Evolutionary conservation across 2,329 filamentous ascomycete species (phyloP), one percentile per base, ranked within the genome.

Genomic region (Samsoniella hepiali): DNA sequence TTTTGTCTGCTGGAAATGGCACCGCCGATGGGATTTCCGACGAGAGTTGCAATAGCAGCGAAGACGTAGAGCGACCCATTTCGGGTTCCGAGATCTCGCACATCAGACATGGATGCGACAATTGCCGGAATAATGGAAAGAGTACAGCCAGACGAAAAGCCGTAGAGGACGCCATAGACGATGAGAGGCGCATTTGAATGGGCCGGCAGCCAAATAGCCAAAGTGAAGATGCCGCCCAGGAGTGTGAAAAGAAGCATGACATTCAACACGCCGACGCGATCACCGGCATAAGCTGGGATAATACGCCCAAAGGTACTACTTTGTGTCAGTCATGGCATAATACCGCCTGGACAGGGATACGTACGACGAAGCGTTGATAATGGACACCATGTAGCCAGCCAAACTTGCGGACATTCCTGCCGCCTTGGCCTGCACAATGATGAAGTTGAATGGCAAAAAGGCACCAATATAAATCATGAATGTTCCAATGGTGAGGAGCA

Each of bases 221-320:
- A 17, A 5, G 56, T 59, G 27, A 88, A 69, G 67, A 81, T 76
- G 69, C 83, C 86, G 1, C 86, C 86, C 0, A 87, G 68, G 8
- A 88, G 65, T 1, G 84, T 86, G 6, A 83, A 66, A 17, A 84
- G 67, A 3, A 87, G 85, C 40, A 87, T 78, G 38, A 83, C 86
- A 72, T 90, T 91, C 70, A 89, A 76, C 32, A 90, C 77, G 22
- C 56, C 56, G 13, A 27, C 32, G 8, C 13, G 32, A 40, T 59
- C 56, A 9, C 56, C 56, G 8, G 50, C 31, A 27, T 59, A 40
- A 1, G 56, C 56, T 1, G 56, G 56, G 2, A 59, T 31, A 8
- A 59, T 59, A 36, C 56, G 56, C 5, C 56, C 44, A 50, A 59
- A 59, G 3, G 56, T 59, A 3, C 56, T 59, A 2, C 1, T 42